A percentile compares a stretch with the other conserved stretches of the same genome.
Conservation (phyloP, 2,329 filamentous ascomycete species). For the Fusarium siculi region DNA sequence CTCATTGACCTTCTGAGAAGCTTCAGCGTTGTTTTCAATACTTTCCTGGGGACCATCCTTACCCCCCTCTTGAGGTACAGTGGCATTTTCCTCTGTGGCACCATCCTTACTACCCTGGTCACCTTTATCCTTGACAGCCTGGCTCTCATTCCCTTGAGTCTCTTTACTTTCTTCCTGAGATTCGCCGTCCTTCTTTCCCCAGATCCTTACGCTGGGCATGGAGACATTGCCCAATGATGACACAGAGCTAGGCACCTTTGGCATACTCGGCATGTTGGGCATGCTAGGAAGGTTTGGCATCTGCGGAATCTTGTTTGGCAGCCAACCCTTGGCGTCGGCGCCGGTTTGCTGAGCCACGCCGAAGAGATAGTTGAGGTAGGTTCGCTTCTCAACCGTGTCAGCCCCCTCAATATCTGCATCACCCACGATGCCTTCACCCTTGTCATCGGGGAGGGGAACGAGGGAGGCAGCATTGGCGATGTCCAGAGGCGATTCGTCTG, state of each 20-base stretch:
- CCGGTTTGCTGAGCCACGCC: slow-evolving; percentile 60
- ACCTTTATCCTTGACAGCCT: not conserved
- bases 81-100: not conserved
- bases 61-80: not conserved
- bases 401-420: slow-evolving; percentile 47
- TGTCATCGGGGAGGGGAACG: slow-evolving; percentile 58
- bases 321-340: slow-evolving; percentile 56
- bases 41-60: not conserved
- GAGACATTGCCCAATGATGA: slow-evolving; percentile 47
- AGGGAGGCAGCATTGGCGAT: slow-evolving; percentile 64
- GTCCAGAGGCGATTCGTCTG: slow-evolving; percentile 57
- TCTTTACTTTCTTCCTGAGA: not conserved
- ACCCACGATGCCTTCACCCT: slow-evolving; percentile 47
- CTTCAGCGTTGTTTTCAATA: not conserved
- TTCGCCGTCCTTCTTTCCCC: slow-evolving; percentile 39
- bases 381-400: slow-evolving; percentile 51
- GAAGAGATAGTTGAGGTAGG: slow-evolving; percentile 62
- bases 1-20: not conserved
- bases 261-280: slow-evolving; percentile 47
- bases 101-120: not conserved
- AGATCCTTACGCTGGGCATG: slow-evolving; percentile 48
- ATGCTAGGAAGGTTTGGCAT: slow-evolving; percentile 50
- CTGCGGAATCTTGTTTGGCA: slow-evolving; percentile 55
- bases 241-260: slow-evolving; percentile 43
- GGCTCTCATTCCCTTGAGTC: not conserved